Evolutionary conservation across 371 early-diverging fungal genomes (phyloP).

Genomic region (Racocetra persica): DNA sequence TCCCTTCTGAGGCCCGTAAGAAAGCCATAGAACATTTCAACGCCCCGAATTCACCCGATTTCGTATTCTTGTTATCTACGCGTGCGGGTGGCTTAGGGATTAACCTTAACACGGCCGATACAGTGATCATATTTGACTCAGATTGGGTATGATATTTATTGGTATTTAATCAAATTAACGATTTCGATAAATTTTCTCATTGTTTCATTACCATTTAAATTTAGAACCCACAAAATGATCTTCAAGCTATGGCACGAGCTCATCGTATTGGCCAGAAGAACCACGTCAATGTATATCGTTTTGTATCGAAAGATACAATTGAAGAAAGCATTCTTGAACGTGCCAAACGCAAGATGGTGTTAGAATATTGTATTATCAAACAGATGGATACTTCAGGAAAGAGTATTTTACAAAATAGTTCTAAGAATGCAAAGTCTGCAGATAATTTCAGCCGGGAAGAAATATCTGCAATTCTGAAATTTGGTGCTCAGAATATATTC

Average conservation of each 20-base stretch:
- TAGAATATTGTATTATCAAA: conserved; percentile 97
- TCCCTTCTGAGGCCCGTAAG: conserved; percentile 90
- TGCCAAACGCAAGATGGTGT: conserved; percentile 98
- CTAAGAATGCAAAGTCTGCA: conserved; percentile 53
- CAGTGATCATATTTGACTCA: conserved; percentile 99
- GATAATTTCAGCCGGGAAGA: conserved; percentile 81
- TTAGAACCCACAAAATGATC: conserved; percentile 97
- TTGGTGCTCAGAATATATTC: conserved; percentile 97
- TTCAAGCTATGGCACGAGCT: conserved; percentile 99
- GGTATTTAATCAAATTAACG: too few relatives aligned
- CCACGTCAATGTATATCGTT: conserved; percentile 97
- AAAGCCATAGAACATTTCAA: conserved; percentile 98
- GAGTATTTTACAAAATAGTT: conserved; percentile 67
- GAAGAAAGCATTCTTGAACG: conserved; percentile 98
- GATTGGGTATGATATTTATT: conserved; percentile 78
- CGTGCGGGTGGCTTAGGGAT: conserved; percentile 99
- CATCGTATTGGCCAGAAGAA: conserved; percentile 99
- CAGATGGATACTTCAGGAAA: conserved; percentile 97
- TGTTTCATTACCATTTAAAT: not conserved
- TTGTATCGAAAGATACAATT: conserved; percentile 97
- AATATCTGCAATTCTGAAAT: conserved; percentile 93
- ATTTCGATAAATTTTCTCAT: not conserved
- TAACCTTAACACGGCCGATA: conserved; percentile 98
- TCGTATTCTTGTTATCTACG: conserved; percentile 98
- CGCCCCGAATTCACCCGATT: conserved; percentile 94